Percentiles rank a stretch among this genome's conserved stretches.
These are phyloP conservation scores for Auriculariales sp. DNA, from an alignment of 768 basidiomycete species.

Conservation along the genomic window DNA sequence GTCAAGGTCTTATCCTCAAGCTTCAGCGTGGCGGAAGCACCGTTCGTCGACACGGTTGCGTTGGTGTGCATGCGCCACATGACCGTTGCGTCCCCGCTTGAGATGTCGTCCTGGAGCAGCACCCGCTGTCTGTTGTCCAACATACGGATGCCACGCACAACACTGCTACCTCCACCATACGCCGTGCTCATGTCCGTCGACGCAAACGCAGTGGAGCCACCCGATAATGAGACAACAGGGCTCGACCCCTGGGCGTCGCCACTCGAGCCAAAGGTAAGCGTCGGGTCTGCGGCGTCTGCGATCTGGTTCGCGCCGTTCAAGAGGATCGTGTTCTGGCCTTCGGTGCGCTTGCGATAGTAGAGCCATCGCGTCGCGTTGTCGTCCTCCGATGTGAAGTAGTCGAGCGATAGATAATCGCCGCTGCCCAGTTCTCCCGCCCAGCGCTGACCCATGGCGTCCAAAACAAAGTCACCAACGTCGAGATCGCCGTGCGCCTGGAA, in stretches of 20 bases:
- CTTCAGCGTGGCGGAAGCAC: slow-evolving; percentile 58
- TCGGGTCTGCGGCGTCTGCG: slow-evolving; percentile 19
- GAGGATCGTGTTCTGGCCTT: slow-evolving; percentile 31
- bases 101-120: slow-evolving; percentile 29
- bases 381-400: slow-evolving; percentile 23
- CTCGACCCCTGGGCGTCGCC: slow-evolving; percentile 22
- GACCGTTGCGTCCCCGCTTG: slow-evolving; percentile 12
- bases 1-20: slow-evolving; percentile 55
- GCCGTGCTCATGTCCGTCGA: slow-evolving; percentile 22
- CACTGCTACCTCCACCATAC: slow-evolving; percentile 12
- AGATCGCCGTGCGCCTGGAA: slow-evolving; percentile 26
- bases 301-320: slow-evolving; percentile 23
- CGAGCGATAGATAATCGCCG: slow-evolving; percentile 22
- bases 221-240: slow-evolving; percentile 15
- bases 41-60: slow-evolving; percentile 24
- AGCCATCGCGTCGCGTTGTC: slow-evolving; percentile 22
- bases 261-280: slow-evolving; percentile 18
- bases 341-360: slow-evolving; percentile 29
- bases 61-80: slow-evolving; percentile 29
- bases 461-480: slow-evolving; percentile 29
- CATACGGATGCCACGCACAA: slow-evolving; percentile 26
- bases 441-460: slow-evolving; percentile 28
- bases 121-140: slow-evolving; percentile 26
- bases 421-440: slow-evolving; percentile 28
- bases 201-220: slow-evolving; percentile 21